Evolutionary conservation across 2,329 filamentous ascomycete genomes (phyloP).

Genomic region (Beauveria asiatica): DNA sequence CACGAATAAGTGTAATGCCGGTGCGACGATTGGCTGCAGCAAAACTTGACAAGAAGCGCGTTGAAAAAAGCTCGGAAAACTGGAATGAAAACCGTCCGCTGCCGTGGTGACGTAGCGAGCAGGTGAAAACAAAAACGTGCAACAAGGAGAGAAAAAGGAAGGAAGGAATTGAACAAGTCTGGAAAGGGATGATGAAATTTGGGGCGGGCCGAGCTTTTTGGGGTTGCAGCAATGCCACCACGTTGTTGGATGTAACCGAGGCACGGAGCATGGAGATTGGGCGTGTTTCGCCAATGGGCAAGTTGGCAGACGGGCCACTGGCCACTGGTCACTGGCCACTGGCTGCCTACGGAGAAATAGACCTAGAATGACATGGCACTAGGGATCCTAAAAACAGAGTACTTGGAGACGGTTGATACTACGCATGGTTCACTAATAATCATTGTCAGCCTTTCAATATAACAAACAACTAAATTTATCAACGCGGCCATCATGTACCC

Average conservation of each 20-base stretch:
- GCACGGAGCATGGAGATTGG: not conserved
- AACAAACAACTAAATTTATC: too few species aligned
- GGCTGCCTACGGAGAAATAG: too few species aligned
- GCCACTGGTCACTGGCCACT: too few species aligned
- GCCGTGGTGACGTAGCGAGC: not conserved
- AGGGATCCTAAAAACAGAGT: too few species aligned
- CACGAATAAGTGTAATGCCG: too few species aligned
- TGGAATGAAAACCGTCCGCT: not conserved
- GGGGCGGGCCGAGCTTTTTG: conserved; percentile 4
- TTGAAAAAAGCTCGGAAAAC: too few species aligned
- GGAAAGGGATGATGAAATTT: not conserved
- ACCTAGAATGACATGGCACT: too few species aligned
- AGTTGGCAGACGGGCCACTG: not conserved
- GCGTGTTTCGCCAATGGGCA: not conserved
- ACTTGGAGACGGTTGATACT: too few species aligned
- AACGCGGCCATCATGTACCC: not conserved
- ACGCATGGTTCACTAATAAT: too few species aligned
- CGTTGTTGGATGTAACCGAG: not conserved
- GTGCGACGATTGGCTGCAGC: too few species aligned
- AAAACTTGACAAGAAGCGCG: too few species aligned
- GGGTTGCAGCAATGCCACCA: not conserved
- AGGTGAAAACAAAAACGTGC: not conserved
- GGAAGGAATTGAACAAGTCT: not conserved
- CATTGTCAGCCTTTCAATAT: too few species aligned
- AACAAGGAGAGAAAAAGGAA: not conserved